These are phyloP conservation scores for Talaromyces ruber DNA, from an alignment of 495 filamentous ascomycete genomes.

Conservation along the genomic window DNA sequence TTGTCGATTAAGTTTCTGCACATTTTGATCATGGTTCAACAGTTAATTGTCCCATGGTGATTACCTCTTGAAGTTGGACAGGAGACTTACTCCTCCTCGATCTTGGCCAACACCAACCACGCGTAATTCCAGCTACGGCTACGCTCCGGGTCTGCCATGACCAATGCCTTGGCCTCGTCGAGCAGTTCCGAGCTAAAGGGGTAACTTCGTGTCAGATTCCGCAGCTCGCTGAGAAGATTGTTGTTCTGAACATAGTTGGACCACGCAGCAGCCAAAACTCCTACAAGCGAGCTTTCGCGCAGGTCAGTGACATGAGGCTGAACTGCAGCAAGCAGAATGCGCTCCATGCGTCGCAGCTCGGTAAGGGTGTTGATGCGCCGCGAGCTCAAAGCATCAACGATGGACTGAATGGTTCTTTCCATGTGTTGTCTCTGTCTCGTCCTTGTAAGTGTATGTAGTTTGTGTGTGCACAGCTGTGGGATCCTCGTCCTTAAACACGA, in stretches of 20 bases:
- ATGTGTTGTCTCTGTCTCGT: not conserved
- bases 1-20: constrained; percentile 48
- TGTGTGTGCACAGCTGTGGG: not conserved
- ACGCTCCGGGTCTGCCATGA: constrained; percentile 55
- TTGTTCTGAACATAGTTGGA: constrained; percentile 65
- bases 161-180: constrained; percentile 57
- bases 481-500: not conserved
- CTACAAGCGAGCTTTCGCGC: constrained; percentile 46
- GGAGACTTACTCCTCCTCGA: constrained; percentile 52
- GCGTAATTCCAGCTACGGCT: constrained; percentile 70
- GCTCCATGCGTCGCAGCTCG: constrained; percentile 67
- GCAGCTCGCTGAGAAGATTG: constrained; percentile 63
- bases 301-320: constrained; percentile 30
- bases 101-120: constrained; percentile 64
- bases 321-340: constrained; percentile 38
- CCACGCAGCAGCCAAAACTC: constrained; percentile 66
- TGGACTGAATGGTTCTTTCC: constrained; percentile 40
- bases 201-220: constrained; percentile 60
- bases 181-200: constrained; percentile 63
- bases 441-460: not conserved
- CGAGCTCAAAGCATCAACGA: constrained; percentile 45
- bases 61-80: not conserved
- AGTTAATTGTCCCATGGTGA: not conserved
- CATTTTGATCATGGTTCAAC: not conserved
- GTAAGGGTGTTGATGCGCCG: constrained; percentile 66